phyloP scores from a whole-genome alignment of 345 rosid genomes.

The Microthlaspi erraticum region DNA sequence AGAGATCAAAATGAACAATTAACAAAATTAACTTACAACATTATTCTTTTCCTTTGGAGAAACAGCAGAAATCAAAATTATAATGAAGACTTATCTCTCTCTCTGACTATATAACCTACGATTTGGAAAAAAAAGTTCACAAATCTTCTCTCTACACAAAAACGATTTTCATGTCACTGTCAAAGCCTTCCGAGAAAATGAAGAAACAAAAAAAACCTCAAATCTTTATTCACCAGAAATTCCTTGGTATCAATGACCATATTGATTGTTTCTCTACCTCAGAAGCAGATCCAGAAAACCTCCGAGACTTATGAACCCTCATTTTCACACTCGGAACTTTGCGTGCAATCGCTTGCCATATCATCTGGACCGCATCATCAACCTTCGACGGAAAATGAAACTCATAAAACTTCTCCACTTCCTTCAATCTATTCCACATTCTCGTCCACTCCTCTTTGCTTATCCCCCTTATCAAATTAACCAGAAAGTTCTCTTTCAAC shows the following conservation, averaged over 20 bases:
- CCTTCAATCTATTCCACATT: slow-evolving; percentile 75
- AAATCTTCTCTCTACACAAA: slow-evolving; percentile 41
- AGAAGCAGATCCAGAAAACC: slow-evolving; percentile 50
- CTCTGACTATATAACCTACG: slow-evolving; percentile 30
- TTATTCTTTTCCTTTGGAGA: slow-evolving; percentile 25
- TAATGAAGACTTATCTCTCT: slow-evolving; percentile 20
- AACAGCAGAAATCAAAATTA: slow-evolving; percentile 26
- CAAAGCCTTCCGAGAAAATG: slow-evolving; percentile 19
- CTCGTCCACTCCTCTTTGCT: slow-evolving; percentile 79
- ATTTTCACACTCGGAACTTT: slow-evolving; percentile 69
- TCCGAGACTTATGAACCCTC: slow-evolving; percentile 68
- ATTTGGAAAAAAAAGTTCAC: slow-evolving; percentile 30
- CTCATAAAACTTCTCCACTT: slow-evolving; percentile 64
- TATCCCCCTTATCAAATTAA: slow-evolving; percentile 67
- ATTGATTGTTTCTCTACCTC: slow-evolving; percentile 35
- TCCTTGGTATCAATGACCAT: slow-evolving; percentile 49
- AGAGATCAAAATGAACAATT: slow-evolving; percentile 19
- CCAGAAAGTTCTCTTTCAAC: slow-evolving; percentile 65
- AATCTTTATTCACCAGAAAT: slow-evolving; percentile 58
- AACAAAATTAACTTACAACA: slow-evolving; percentile 32
- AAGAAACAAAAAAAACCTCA: slow-evolving; percentile 9
- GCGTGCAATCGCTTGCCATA: slow-evolving; percentile 89
- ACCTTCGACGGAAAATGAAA: slow-evolving; percentile 73
- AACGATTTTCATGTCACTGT: slow-evolving; percentile 24
- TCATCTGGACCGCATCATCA: slow-evolving; percentile 93